Conservation (phyloP, 2,329 filamentous ascomycete species). For the Nemania sp. region DNA sequence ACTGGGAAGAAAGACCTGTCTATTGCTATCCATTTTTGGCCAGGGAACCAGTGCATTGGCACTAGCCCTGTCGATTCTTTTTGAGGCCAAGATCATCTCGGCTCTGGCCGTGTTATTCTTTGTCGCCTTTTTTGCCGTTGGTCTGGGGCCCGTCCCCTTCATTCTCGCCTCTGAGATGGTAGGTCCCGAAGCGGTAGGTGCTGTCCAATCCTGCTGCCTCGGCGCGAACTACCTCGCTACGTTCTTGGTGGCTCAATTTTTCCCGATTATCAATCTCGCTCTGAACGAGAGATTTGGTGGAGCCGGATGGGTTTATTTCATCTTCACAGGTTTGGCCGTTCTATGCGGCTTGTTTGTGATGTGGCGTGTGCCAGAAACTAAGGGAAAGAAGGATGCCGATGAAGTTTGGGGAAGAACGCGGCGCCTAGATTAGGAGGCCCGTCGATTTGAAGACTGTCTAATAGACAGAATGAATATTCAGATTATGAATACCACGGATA, state of each 20-base stretch:
- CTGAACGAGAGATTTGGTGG: slow-evolving; percentile 67
- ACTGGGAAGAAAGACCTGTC: slow-evolving; percentile 82
- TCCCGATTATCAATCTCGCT: slow-evolving; percentile 80
- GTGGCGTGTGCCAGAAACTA: slow-evolving; percentile 81
- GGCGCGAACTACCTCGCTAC: slow-evolving; percentile 89
- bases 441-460: background rate
- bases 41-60: slow-evolving; percentile 80
- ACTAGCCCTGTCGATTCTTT: slow-evolving; percentile 79
- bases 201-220: slow-evolving; percentile 85
- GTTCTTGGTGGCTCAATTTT: slow-evolving; percentile 92
- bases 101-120: slow-evolving; percentile 82
- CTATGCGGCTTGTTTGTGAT: slow-evolving; percentile 72
- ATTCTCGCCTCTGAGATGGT: slow-evolving; percentile 92
- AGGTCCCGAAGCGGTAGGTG: slow-evolving; percentile 84
- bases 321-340: slow-evolving; percentile 78
- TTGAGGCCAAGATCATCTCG: slow-evolving; percentile 72
- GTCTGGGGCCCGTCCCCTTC: slow-evolving; percentile 91
- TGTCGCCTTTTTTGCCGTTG: slow-evolving; percentile 86
- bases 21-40: slow-evolving; percentile 79
- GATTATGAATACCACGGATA: slow-evolving; percentile 28
- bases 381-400: slow-evolving; percentile 78
- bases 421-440: slow-evolving; percentile 49
- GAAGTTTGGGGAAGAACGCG: slow-evolving; percentile 84
- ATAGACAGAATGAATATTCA: background rate
- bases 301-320: slow-evolving; percentile 83